Conservation (phyloP, 257 asterid genomes). For the Nyctanthes arbortristis region DNA sequence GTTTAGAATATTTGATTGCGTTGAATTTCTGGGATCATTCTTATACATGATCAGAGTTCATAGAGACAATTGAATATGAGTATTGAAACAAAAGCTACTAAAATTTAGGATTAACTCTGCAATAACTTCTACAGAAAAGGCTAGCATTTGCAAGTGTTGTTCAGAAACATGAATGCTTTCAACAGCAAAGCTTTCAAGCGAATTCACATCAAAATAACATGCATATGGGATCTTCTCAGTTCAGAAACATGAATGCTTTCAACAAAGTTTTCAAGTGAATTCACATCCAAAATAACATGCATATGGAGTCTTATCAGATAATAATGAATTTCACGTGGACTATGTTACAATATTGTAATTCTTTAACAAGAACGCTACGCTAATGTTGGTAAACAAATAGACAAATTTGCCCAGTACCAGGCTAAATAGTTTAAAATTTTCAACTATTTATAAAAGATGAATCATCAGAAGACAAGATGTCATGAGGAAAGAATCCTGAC, state of each 20-base stretch:
- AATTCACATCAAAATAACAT: background rate
- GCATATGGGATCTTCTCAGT: background rate
- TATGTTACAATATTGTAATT: background rate
- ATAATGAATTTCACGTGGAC: background rate
- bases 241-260: no score
- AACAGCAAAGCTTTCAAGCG: background rate
- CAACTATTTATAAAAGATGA: background rate
- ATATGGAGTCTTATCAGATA: no score
- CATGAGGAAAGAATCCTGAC: background rate
- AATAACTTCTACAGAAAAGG: no score
- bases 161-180: background rate
- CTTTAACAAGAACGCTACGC: background rate
- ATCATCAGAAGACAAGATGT: background rate
- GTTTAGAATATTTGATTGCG: background rate
- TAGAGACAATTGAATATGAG: background rate
- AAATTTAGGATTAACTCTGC: background rate
- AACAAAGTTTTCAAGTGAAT: no score
- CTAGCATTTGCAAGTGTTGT: background rate
- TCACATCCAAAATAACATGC: no score
- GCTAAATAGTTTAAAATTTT: no score
- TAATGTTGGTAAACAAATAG: background rate
- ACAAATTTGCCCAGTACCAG: background rate
- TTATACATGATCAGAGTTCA: background rate
- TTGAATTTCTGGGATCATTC: background rate
- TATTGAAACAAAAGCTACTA: background rate